Evolutionary conservation across 805 yeast species (phyloP).

Genomic region (Yarrowia phangngaensis): DNA sequence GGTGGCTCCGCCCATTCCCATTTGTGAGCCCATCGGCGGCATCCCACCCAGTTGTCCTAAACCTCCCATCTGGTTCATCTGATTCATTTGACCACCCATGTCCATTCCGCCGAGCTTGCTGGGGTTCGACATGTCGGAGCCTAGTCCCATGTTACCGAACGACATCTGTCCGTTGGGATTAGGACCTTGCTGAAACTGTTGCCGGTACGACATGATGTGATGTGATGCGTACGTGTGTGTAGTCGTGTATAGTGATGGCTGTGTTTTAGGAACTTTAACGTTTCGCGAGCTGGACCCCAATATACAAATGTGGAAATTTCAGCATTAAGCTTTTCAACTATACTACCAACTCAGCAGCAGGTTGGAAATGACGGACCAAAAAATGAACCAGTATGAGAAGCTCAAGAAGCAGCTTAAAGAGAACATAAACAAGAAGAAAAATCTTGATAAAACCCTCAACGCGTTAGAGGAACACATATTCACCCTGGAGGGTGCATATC

Average conservation of each 20-base stretch:
- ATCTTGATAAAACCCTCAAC: slow-evolving; percentile 54
- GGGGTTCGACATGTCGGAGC: slow-evolving; percentile 19
- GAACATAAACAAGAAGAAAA: slow-evolving; percentile 57
- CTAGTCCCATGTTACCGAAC: slow-evolving; percentile 17
- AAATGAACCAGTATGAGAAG: slow-evolving; percentile 54
- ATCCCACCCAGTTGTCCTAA: slow-evolving; percentile 2
- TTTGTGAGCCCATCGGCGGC: slow-evolving; percentile 7
- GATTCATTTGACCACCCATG: slow-evolving; percentile 12
- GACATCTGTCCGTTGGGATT: slow-evolving; percentile 22
- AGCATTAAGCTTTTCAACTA: too few relatives aligned
- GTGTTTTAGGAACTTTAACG: neutral
- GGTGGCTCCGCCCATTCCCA: neutral
- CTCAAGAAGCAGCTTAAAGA: slow-evolving; percentile 63
- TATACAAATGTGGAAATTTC: slow-evolving; percentile 2
- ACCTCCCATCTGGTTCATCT: slow-evolving; percentile 3
- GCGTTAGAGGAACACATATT: slow-evolving; percentile 72
- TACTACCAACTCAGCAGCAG: too few relatives aligned
- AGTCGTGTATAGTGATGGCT: neutral
- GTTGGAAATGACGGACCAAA: slow-evolving; percentile 34
- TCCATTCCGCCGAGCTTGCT: slow-evolving; percentile 21
- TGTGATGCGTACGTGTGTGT: neutral
- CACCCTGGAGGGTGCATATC: slow-evolving; percentile 71
- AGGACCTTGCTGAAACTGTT: slow-evolving; percentile 18
- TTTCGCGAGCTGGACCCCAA: slow-evolving; percentile 12
- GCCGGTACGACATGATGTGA: slow-evolving; percentile 18